These are phyloP conservation scores for Neodidymelliopsis sp. DNA, from an alignment of 2,329 filamentous ascomycete species.

Conservation along the genomic window DNA sequence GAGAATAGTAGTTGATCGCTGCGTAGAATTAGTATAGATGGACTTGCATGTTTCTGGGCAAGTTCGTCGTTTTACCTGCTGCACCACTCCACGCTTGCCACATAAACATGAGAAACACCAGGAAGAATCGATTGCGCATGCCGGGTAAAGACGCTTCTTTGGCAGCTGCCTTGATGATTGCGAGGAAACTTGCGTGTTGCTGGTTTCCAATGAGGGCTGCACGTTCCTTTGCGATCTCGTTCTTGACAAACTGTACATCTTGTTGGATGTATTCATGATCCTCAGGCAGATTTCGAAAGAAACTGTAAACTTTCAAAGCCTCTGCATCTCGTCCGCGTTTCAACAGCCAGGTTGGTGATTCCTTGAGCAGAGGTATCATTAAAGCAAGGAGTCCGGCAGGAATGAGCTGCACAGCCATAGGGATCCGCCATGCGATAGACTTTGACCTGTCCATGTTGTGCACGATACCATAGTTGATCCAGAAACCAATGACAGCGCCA, in stretches of 20 bases:
- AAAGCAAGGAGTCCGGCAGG: slow-evolving; percentile 66
- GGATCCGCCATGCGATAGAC: slow-evolving; percentile 55
- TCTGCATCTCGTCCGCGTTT: slow-evolving; percentile 51
- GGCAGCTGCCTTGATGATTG: slow-evolving; percentile 41
- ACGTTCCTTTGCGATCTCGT: slow-evolving; percentile 60
- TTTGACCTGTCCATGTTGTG: slow-evolving; percentile 55
- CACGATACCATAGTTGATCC: slow-evolving; percentile 55
- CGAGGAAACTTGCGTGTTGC: slow-evolving; percentile 34
- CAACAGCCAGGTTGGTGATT: slow-evolving; percentile 56
- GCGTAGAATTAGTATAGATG: slow-evolving; percentile 71
- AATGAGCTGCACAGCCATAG: slow-evolving; percentile 70
- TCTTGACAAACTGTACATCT: slow-evolving; percentile 74
- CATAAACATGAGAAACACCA: slow-evolving; percentile 77
- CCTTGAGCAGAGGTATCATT: slow-evolving; percentile 53
- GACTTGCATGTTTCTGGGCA: slow-evolving; percentile 45
- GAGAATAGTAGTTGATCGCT: slow-evolving; percentile 77
- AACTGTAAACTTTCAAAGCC: slow-evolving; percentile 60
- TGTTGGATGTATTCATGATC: slow-evolving; percentile 75
- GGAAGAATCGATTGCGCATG: slow-evolving; percentile 69
- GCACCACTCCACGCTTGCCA: slow-evolving; percentile 61
- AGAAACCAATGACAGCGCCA: slow-evolving; percentile 48
- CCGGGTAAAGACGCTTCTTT: slow-evolving; percentile 45
- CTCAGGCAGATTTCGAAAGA: slow-evolving; percentile 67
- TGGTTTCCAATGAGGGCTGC: slow-evolving; percentile 36
- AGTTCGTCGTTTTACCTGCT: slow-evolving; percentile 43